These are phyloP conservation scores for Aquilaria yunnanensis DNA, from an alignment of 345 rosid species.

Conservation along the genomic window DNA sequence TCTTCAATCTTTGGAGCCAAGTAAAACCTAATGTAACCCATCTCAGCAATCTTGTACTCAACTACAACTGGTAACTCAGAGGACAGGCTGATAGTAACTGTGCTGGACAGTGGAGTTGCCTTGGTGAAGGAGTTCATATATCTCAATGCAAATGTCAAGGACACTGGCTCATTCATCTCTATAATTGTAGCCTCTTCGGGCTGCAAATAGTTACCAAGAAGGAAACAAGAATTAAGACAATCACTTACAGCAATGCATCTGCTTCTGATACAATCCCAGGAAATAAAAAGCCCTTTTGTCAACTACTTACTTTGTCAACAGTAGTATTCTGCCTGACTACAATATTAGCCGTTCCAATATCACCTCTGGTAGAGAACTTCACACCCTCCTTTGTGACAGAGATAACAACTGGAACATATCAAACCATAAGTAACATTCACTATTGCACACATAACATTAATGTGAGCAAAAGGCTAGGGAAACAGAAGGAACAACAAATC, in stretches of 20 bases:
- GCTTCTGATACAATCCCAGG: neutral
- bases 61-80: conserved; percentile 96
- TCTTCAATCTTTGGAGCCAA: conserved; percentile 99
- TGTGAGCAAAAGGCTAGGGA: neutral
- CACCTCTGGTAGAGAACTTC: conserved; percentile 94
- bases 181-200: conserved; percentile 86
- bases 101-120: conserved; percentile 82
- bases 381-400: conserved; percentile 98
- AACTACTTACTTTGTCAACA: conserved; percentile 64
- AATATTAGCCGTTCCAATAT: conserved; percentile 91
- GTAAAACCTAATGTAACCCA: conserved; percentile 92
- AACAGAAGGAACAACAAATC: neutral
- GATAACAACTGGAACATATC: conserved; percentile 57
- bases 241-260: neutral
- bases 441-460: neutral
- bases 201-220: conserved; percentile 33
- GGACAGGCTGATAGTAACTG: conserved; percentile 87
- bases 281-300: neutral
- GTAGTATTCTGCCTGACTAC: conserved; percentile 93
- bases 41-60: conserved; percentile 97
- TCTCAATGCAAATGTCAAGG: conserved; percentile 88
- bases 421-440: neutral
- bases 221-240: conserved; percentile 3
- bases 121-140: conserved; percentile 97
- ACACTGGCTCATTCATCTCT: conserved; percentile 94